Base-by-base conservation (phyloP, 2,329 filamentous ascomycete species). In the Alternaria ventricosa region DNA sequence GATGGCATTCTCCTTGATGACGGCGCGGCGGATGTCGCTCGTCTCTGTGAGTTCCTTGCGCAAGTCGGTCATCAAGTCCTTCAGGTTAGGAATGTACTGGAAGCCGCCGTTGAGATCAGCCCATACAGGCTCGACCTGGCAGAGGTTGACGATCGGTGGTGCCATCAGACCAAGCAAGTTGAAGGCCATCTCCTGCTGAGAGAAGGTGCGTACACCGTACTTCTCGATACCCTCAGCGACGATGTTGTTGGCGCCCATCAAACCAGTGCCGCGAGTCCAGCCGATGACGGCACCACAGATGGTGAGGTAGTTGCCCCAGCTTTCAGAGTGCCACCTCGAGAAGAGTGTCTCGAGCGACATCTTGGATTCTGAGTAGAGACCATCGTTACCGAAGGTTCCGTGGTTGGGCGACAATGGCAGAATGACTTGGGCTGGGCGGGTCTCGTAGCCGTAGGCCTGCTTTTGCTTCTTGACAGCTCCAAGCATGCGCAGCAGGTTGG, bases 161-260 rank as follows among this genome's bases (percentile, higher is more conserved):
- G 94, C 92, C 96, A 99, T 97, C 57, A 99, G 88, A 71, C 96
- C 95, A 47, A 99, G 88, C 70, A 99, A 83, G 83, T 99, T 99
- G 87, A 99, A 99, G 15, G 96, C 96, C 96, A 99, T 99, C 82
- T 99, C 96, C 80, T 97, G 94, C 83, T 98, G 96, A 10, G 95
- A 98, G 86, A 99, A 99, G 5, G 96, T 99, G 74, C 96, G 94
- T 25, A 98, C 96, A 75, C 96, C 96, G 71, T 96, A 96, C 74
- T 92, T 93, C 85, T 99, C 96, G 60, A 99, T 93, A 64, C 95
- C 96, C 80, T 98, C 95, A 36, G 96, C 96, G 69, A 98, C 94
- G 73, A 98, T 90, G 82, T 99, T 98, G 87, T 98, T 98, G 76
- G 92, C 94, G 71, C 92, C 92, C 95, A 99, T 99, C 74, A 99